These are phyloP conservation scores for Fusarium buharicum DNA, from an alignment of 2,329 filamentous ascomycete species.

Conservation along the genomic window DNA sequence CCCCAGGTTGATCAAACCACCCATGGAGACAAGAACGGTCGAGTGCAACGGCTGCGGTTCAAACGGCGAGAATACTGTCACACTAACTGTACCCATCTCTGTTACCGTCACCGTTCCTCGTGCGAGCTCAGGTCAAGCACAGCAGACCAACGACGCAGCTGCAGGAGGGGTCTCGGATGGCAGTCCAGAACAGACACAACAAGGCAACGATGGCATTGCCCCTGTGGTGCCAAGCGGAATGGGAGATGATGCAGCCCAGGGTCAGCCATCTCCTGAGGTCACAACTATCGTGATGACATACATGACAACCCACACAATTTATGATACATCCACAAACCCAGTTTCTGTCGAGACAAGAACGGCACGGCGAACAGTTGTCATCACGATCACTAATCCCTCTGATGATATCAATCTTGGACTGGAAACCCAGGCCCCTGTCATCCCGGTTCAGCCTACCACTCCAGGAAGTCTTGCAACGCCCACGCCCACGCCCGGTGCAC, in stretches of 20 bases:
- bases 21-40: slow-evolving; percentile 40
- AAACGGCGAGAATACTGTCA: slow-evolving; percentile 38
- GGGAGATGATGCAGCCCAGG: neutral
- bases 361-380: slow-evolving; percentile 24
- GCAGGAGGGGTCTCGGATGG: neutral
- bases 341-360: slow-evolving; percentile 26
- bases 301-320: slow-evolving; percentile 22
- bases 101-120: slow-evolving; percentile 4
- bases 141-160: slow-evolving; percentile 5
- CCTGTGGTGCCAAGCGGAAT: slow-evolving; percentile 15
- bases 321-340: slow-evolving; percentile 12
- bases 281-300: slow-evolving; percentile 32
- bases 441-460: slow-evolving; percentile 6
- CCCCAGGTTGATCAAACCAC: slow-evolving; percentile 21
- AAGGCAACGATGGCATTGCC: neutral
- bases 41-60: slow-evolving; percentile 40
- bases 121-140: slow-evolving; percentile 1
- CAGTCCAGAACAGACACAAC: neutral
- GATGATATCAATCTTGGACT: neutral
- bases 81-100: slow-evolving; percentile 40
- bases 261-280: slow-evolving; percentile 3
- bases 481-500: slow-evolving; percentile 28
- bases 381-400: slow-evolving; percentile 12
- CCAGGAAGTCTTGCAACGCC: slow-evolving; percentile 4
- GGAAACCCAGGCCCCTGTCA: neutral